Percentiles rank a stretch among this genome's conserved stretches.
Conservation (phyloP, 768 basidiomycete genomes). For the Baorangia bicolor region DNA sequence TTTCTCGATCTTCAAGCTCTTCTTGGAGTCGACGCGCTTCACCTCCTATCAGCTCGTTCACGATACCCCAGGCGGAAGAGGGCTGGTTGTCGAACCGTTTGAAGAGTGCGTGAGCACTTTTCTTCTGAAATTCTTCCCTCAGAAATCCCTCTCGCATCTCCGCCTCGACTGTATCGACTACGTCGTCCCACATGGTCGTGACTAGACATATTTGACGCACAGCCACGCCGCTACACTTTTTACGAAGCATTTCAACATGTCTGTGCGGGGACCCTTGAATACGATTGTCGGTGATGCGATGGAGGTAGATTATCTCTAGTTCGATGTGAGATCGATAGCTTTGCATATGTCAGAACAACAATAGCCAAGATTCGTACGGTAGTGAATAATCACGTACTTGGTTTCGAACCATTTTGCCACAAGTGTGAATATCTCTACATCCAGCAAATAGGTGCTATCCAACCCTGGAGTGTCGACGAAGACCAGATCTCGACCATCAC, state of each 20-base stretch:
- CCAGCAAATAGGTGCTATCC: not conserved
- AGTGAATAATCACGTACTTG: not conserved
- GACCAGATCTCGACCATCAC: not conserved
- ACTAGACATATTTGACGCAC: slow-evolving; percentile 3
- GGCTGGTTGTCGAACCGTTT: slow-evolving; percentile 3
- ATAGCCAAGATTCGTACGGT: too few relatives aligned
- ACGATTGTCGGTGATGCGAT: slow-evolving; percentile 9
- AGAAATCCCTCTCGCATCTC: not conserved
- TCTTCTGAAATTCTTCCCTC: not conserved
- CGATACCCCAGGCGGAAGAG: slow-evolving; percentile 1
- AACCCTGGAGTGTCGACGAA: slow-evolving; percentile 8
- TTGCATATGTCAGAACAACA: not conserved
- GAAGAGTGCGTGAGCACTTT: not conserved
- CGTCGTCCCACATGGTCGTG: slow-evolving; percentile 13
- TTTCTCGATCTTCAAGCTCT: slow-evolving; percentile 1
- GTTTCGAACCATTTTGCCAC: not conserved
- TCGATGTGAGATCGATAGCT: not conserved
- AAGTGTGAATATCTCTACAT: not conserved
- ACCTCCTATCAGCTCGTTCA: not conserved
- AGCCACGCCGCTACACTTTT: not conserved
- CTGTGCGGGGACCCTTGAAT: not conserved
- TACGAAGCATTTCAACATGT: slow-evolving; percentile 1
- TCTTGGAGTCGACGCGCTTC: not conserved
- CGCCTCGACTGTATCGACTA: not conserved
- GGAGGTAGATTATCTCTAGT: slow-evolving; percentile 5